Conservation (phyloP, 257 asterid genomes). For the Capsicum chinense region DNA sequence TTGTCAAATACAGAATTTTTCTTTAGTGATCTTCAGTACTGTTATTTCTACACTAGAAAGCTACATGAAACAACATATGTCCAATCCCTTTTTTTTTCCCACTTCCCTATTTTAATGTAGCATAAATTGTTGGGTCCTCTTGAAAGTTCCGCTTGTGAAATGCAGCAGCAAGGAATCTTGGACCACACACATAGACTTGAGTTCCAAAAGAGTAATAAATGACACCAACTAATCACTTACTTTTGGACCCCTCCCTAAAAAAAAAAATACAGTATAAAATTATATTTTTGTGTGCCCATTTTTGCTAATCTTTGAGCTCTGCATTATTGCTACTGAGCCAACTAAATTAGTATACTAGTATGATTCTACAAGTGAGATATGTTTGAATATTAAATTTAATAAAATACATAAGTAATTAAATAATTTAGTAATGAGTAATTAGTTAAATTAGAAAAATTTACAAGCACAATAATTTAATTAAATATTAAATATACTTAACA, state of each 20-base stretch:
- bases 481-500: no score
- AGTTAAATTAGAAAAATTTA: no score
- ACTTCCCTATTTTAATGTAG: not conserved
- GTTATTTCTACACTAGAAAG: not conserved
- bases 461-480: no score
- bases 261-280: no score
- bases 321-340: not conserved
- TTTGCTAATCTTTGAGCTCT: not conserved
- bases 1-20: no score
- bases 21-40: not conserved
- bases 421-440: no score
- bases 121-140: not conserved
- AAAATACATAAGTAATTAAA: no score
- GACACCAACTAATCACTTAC: not conserved
- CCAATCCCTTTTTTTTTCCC: no score
- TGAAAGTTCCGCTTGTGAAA: not conserved
- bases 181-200: not conserved
- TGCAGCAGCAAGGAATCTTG: conserved; percentile 21
- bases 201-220: not conserved
- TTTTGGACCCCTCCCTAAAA: not conserved
- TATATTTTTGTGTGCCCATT: not conserved
- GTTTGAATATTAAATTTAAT: no score
- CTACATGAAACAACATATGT: not conserved
- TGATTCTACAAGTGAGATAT: no score
- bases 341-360: not conserved